A percentile compares a stretch with the other conserved stretches of the same genome.
Conservation (phyloP, 2,329 filamentous ascomycete species). For the Akanthomyces dipterigenus region DNA sequence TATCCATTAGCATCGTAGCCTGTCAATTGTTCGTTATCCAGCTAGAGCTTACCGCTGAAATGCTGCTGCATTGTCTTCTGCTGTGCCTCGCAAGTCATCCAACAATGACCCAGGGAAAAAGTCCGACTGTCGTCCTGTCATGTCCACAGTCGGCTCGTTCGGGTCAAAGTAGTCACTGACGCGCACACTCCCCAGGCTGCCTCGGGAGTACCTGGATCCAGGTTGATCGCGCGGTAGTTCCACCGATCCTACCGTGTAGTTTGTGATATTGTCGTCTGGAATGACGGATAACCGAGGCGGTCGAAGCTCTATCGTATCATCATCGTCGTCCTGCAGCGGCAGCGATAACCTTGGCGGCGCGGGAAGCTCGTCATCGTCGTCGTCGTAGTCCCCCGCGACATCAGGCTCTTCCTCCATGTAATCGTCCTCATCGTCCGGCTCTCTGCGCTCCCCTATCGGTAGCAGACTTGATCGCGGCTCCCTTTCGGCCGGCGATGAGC, state of each 20-base stretch:
- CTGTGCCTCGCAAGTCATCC: constrained; percentile 34
- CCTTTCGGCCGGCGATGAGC: constrained; percentile 32
- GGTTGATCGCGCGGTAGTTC: constrained; percentile 49
- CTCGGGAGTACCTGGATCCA: constrained; percentile 40
- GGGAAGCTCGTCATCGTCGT: constrained; percentile 38
- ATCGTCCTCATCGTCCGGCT: constrained; percentile 34
- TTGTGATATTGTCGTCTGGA: constrained; percentile 28
- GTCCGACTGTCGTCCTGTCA: constrained; percentile 37
- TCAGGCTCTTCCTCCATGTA: constrained; percentile 40
- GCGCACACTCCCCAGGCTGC: constrained; percentile 46
- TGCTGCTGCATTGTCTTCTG: constrained; percentile 28
- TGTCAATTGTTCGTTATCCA: background rate
- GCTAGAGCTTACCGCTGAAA: constrained; percentile 29
- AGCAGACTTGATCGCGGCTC: constrained; percentile 2
- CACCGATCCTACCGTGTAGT: constrained; percentile 51
- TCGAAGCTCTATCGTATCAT: constrained; percentile 9
- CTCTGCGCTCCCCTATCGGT: constrained; percentile 20
- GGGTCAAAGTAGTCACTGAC: constrained; percentile 45
- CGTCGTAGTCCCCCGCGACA: constrained; percentile 41
- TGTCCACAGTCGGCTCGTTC: constrained; percentile 32
- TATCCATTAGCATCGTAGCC: constrained; percentile 10
- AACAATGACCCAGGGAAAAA: constrained; percentile 43
- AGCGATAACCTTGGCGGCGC: constrained; percentile 1
- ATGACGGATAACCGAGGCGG: constrained; percentile 43
- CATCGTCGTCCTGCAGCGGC: constrained; percentile 19